Conservation (phyloP, 495 filamentous ascomycete species). For the Penicillium egyptiacum region DNA sequence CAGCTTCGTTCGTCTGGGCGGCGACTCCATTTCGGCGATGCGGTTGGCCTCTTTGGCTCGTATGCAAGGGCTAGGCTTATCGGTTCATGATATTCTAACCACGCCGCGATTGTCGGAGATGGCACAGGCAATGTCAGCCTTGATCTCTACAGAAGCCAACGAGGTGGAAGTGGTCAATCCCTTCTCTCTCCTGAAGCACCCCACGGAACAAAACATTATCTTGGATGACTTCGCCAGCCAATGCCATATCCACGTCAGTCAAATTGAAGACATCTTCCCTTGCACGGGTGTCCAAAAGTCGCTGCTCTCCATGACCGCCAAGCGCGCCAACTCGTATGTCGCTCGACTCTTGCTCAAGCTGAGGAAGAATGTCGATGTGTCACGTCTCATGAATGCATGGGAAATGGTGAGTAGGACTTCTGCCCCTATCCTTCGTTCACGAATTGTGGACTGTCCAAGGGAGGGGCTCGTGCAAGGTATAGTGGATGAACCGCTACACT, state of each 20-base stretch:
- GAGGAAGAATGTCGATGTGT: neutral
- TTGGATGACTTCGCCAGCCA: neutral
- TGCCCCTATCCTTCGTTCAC: neutral
- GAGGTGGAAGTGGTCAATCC: neutral
- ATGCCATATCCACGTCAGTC: neutral
- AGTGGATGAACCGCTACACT: neutral
- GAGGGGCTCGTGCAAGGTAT: constrained; percentile 1
- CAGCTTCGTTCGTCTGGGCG: neutral
- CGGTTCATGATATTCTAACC: neutral
- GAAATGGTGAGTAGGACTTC: neutral
- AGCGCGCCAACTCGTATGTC: neutral
- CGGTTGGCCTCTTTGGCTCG: neutral
- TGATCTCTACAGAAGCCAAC: neutral
- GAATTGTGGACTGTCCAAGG: neutral
- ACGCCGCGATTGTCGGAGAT: neutral
- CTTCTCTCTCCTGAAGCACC: neutral
- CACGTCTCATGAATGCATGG: neutral
- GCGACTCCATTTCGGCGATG: constrained; percentile 2
- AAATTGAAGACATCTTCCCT: constrained; percentile 1
- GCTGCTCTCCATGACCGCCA: neutral
- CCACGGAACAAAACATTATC: neutral
- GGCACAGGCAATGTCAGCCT: neutral
- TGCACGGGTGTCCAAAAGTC: neutral
- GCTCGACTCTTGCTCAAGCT: neutral
- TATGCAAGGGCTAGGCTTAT: neutral